Percentiles rank a stretch among this genome's conserved stretches.
Conservation (phyloP, 169 alveolate species). For the Cyclospora cayetanensis region DNA sequence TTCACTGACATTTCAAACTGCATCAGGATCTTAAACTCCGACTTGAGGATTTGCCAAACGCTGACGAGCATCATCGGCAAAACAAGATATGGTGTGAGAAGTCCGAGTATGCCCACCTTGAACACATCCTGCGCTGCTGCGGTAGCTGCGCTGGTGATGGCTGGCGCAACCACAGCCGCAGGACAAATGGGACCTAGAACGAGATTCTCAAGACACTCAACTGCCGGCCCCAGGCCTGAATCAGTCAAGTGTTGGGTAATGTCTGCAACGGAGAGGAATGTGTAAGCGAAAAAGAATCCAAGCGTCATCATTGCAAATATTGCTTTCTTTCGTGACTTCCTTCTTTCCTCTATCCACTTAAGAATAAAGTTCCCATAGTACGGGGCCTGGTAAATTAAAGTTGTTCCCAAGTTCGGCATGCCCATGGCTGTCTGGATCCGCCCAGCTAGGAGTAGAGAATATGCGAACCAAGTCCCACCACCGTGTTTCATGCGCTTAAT, state of each 20-base stretch:
- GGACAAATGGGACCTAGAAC: slow-evolving; percentile 38
- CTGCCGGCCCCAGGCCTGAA: slow-evolving; percentile 50
- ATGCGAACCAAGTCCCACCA: slow-evolving; percentile 41
- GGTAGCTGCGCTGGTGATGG: slow-evolving; percentile 16
- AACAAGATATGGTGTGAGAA: slow-evolving; percentile 16
- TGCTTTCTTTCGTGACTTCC: slow-evolving; percentile 15
- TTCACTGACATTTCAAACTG: slow-evolving; percentile 56
- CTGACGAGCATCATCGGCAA: slow-evolving; percentile 41
- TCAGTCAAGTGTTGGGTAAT: slow-evolving; percentile 29
- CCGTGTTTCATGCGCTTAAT: slow-evolving; percentile 34
- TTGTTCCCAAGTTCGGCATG: slow-evolving; percentile 5
- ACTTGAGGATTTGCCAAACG: slow-evolving; percentile 51
- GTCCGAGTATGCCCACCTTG: slow-evolving; percentile 41
- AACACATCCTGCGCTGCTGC: slow-evolving; percentile 42
- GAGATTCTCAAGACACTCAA: slow-evolving; percentile 3
- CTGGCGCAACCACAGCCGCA: slow-evolving; percentile 33
- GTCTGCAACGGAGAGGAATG: slow-evolving; percentile 37
- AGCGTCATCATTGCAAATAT: slow-evolving; percentile 19
- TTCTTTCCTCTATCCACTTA: slow-evolving; percentile 20
- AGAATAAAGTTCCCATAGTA: slow-evolving; percentile 33
- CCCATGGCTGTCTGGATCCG: slow-evolving; percentile 27
- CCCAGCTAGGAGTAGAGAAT: slow-evolving; percentile 36
- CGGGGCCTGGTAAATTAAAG: slow-evolving; percentile 30
- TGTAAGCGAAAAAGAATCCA: not conserved
- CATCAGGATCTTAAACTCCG: slow-evolving; percentile 32